Evolutionary conservation across 202 grass and related monocot species (phyloP).

Genomic region (Setaria viridis): DNA sequence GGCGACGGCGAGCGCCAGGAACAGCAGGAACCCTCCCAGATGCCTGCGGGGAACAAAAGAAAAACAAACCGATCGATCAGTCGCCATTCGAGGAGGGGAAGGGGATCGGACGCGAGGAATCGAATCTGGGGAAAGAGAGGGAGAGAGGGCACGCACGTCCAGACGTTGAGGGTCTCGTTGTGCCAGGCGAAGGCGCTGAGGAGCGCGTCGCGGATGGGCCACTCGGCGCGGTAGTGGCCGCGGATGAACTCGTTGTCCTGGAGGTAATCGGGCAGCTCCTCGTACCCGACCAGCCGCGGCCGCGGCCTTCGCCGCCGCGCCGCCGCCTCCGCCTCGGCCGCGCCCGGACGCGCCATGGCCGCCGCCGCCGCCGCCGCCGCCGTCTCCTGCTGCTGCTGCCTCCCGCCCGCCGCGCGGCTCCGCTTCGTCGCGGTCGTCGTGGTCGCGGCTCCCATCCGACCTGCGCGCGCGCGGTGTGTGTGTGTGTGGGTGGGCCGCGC

Average conservation of each 20-base stretch:
- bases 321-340: background rate
- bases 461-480: background rate
- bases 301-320: conserved; percentile 16
- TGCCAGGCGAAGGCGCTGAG: conserved; percentile 99
- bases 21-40: conserved; percentile 66
- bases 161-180: conserved; percentile 99
- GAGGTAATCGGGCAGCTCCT: conserved; percentile 93
- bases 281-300: conserved; percentile 72
- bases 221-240: conserved; percentile 88
- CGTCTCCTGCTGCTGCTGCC: background rate
- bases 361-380: background rate
- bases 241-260: conserved; percentile 96
- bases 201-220: conserved; percentile 85
- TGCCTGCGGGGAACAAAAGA: conserved; percentile 32
- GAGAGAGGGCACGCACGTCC: conserved; percentile 63
- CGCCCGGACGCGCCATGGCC: conserved; percentile 13
- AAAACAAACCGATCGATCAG: background rate
- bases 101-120: background rate
- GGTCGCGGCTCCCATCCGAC: conserved; percentile 48
- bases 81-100: background rate
- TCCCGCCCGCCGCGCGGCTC: background rate
- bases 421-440: conserved; percentile 28
- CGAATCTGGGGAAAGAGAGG: background rate
- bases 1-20: conserved; percentile 54
- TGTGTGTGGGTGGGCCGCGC: too few relatives aligned